Conservation (phyloP, 768 basidiomycete genomes). For the Nidula microcarpa region DNA sequence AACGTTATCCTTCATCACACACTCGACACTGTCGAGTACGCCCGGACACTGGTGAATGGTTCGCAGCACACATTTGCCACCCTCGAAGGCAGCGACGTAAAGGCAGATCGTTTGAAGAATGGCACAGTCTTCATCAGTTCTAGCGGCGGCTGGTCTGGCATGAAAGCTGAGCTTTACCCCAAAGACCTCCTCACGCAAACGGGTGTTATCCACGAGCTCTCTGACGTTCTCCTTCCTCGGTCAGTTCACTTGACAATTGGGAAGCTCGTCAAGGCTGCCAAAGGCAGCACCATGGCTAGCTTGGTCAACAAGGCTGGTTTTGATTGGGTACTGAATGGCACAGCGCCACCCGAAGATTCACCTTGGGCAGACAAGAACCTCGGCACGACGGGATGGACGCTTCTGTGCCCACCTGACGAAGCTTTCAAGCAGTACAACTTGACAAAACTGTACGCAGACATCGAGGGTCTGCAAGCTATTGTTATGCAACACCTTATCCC, state of each 20-base stretch:
- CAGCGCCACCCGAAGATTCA: constrained; percentile 67
- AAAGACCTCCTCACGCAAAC: constrained; percentile 78
- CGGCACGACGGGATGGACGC: constrained; percentile 69
- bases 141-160: constrained; percentile 77
- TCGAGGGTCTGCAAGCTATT: constrained; percentile 48
- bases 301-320: constrained; percentile 82
- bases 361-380: constrained; percentile 53
- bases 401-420: constrained; percentile 88
- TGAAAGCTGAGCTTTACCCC: constrained; percentile 57
- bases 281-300: constrained; percentile 84
- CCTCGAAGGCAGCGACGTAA: constrained; percentile 81
- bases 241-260: constrained; percentile 81
- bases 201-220: constrained; percentile 88
- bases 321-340: constrained; percentile 89
- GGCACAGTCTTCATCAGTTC: constrained; percentile 53
- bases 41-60: constrained; percentile 54
- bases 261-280: constrained; percentile 89
- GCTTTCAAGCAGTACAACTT: constrained; percentile 89
- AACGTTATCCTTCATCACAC: constrained; percentile 88
- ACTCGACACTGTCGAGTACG: constrained; percentile 72
- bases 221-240: constrained; percentile 82
- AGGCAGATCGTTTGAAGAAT: constrained; percentile 54
- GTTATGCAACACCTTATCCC: constrained; percentile 79
- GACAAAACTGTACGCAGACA: constrained; percentile 62
- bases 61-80: constrained; percentile 75